These are phyloP conservation scores for Chionographis japonica DNA, from an alignment of 106 monocot species.

Conservation along the genomic window DNA sequence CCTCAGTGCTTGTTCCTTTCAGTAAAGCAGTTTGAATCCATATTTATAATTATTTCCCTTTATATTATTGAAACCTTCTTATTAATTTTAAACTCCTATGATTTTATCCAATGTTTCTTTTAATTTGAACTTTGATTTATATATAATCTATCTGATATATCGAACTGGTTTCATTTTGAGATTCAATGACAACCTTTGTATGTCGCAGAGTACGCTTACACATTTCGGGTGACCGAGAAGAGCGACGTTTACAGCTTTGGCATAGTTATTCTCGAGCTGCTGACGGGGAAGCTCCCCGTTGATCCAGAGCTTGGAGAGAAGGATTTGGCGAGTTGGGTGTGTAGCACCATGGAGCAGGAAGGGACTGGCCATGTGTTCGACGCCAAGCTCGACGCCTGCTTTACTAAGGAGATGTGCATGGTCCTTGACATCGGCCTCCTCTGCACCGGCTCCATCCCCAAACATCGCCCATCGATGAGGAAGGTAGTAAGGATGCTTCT, in stretches of 20 bases:
- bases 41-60: no score
- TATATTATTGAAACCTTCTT: no score
- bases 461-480: slow-evolving; percentile 53
- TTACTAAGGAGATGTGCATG: slow-evolving; percentile 28
- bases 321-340: slow-evolving; percentile 57
- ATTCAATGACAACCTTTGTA: neutral
- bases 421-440: slow-evolving; percentile 45
- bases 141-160: no score
- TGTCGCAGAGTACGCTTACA: slow-evolving; percentile 47
- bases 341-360: slow-evolving; percentile 30
- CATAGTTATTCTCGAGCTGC: slow-evolving; percentile 53
- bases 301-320: slow-evolving; percentile 42
- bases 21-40: no score
- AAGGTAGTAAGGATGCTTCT: slow-evolving; percentile 52
- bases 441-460: slow-evolving; percentile 44
- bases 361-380: slow-evolving; percentile 34
- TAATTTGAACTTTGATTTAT: no score
- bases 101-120: no score
- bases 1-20: no score
- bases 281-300: slow-evolving; percentile 42
- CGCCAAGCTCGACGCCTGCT: slow-evolving; percentile 15
- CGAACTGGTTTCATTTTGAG: neutral
- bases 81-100: no score
- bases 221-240: slow-evolving; percentile 58
- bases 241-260: slow-evolving; percentile 76